These are phyloP conservation scores for Suillus sp. DNA, from an alignment of 768 basidiomycete species.

Conservation along the genomic window DNA sequence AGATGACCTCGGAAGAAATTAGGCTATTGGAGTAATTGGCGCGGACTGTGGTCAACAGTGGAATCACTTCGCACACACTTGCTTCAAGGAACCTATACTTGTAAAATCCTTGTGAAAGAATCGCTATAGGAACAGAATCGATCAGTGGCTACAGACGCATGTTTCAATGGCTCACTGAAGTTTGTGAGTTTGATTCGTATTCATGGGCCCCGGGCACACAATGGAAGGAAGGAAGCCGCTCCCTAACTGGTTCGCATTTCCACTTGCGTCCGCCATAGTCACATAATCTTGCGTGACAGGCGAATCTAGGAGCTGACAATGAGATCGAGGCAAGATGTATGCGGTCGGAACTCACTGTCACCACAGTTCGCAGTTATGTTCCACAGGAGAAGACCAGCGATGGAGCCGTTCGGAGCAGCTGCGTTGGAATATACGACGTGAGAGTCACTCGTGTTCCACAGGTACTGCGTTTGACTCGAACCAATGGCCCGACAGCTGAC, in stretches of 20 bases:
- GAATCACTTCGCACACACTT: constrained; percentile 13
- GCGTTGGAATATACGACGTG: neutral
- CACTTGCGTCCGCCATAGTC: constrained; percentile 5
- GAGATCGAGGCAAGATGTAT: no score
- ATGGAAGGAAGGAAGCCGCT: constrained; percentile 14
- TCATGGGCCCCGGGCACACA: constrained; percentile 13
- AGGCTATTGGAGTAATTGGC: constrained; percentile 7
- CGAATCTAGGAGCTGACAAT: neutral
- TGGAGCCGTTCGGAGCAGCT: neutral
- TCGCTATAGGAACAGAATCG: constrained; percentile 1
- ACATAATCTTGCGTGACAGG: constrained; percentile 6
- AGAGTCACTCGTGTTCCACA: neutral
- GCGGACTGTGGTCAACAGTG: constrained; percentile 11
- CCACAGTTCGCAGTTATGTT: constrained; percentile 9
- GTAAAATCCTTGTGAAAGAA: constrained; percentile 7
- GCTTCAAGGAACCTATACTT: constrained; percentile 14
- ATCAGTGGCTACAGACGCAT: neutral
- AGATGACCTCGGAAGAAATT: neutral
- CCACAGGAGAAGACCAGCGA: constrained; percentile 1
- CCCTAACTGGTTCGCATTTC: neutral
- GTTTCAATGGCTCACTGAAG: constrained; percentile 9
- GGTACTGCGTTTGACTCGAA: neutral
- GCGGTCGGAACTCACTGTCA: neutral
- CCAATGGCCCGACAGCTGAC: constrained; percentile 1
- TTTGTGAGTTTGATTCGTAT: neutral